Percentiles rank a stretch among this genome's conserved stretches.
Conservation (phyloP, 1,284 basidiomycete species). For the Rhodotorula mucilaginosa region DNA sequence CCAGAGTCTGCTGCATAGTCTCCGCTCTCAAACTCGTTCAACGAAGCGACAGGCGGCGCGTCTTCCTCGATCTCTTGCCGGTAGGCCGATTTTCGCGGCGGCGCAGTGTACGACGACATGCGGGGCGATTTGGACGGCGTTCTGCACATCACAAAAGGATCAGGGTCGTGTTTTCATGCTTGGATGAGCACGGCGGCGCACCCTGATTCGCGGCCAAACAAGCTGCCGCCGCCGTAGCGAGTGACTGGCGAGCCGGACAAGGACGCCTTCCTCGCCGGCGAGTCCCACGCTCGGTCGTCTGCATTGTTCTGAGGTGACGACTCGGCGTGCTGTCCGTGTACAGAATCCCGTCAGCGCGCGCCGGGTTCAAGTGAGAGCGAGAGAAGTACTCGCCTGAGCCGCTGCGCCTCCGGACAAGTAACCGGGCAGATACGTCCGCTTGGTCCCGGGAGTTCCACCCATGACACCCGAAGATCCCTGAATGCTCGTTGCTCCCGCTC, state of each 20-base stretch:
- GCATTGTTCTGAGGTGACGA: slow-evolving; percentile 20
- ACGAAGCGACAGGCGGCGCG: slow-evolving; percentile 42
- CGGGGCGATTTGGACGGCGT: slow-evolving; percentile 42
- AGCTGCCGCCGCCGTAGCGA: slow-evolving; percentile 24
- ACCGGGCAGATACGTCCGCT: slow-evolving; percentile 35
- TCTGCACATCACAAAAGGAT: neutral
- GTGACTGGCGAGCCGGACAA: slow-evolving; percentile 31
- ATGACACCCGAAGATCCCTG: slow-evolving; percentile 6
- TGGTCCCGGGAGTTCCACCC: slow-evolving; percentile 7
- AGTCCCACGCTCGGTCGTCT: slow-evolving; percentile 34
- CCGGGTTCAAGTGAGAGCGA: neutral
- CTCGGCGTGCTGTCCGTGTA: slow-evolving; percentile 18
- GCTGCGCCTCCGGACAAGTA: slow-evolving; percentile 32
- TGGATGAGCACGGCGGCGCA: neutral
- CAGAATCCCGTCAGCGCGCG: neutral
- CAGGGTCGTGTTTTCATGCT: neutral
- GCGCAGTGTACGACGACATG: slow-evolving; percentile 30
- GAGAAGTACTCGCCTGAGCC: slow-evolving; percentile 21
- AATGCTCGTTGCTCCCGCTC: neutral
- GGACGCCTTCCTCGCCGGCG: slow-evolving; percentile 25
- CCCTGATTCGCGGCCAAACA: slow-evolving; percentile 25
- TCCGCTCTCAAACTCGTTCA: slow-evolving; percentile 37
- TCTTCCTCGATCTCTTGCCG: slow-evolving; percentile 43
- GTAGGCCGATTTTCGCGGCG: slow-evolving; percentile 24
- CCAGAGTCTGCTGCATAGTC: slow-evolving; percentile 5